Base-by-base conservation (phyloP, 331 rosid species). In the Dryas integrifolia region DNA sequence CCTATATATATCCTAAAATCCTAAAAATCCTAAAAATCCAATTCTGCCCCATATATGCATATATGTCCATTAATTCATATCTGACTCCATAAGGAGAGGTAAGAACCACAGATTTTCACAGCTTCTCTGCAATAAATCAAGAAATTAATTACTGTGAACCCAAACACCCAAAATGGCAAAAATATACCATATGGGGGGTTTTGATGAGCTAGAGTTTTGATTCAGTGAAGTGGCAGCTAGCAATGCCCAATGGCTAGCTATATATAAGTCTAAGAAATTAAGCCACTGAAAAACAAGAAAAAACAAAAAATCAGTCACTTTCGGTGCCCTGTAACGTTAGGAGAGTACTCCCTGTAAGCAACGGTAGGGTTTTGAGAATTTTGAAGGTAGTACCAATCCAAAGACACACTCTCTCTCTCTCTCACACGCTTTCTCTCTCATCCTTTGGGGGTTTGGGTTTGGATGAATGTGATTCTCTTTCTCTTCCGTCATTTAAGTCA, bases 361-460 rank as follows among this genome's bases (percentile, higher is more conserved):
- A 72, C 53, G 40, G 9, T 55, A 64, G 76, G 67, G 72, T 52
- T 50, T 15, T 64, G 45, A 78, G 80, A 70, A 82, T 80, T 78
- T 82, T 15, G 75, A 72, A 59, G 64, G 18, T 16, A 52, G 85
- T 84, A 82, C 83, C 83, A 64, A 53, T 9, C 1, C 18, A 50
- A 3, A 13, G 6, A 4, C 5, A 3, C 14, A 7, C 12, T 40
- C 48, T 35, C 39, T 0, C 44, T 69, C 79, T 72, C 45, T 16
- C 60, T 46, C 35, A 48, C 2, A 30, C 58, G 63, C 52, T 63
- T 21, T 76, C 51, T 52, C 63, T 67, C 14, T 3, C 46, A 41
- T 1, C 12, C 5, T 2, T 24, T 4, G 3, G 35, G 35, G 35
- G 2, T 30, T 30, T 30, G 35, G 35, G 2, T 30, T 30, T 30